These are phyloP conservation scores for Escallonia rubra DNA, from an alignment of 129 eudicot species.

Conservation along the genomic window DNA sequence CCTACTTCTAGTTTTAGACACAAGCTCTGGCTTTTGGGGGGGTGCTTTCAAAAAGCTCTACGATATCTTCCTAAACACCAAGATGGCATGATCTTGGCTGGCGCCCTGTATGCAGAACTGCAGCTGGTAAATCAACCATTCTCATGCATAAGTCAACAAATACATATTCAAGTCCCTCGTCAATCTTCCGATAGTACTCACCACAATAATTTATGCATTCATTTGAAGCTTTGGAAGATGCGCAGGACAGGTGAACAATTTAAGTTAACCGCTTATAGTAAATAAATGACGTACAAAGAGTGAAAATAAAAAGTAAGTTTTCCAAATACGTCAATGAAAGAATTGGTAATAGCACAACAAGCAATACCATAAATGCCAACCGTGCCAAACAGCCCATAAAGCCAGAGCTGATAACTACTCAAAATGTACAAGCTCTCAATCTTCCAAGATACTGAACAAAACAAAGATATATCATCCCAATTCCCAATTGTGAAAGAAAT, in stretches of 20 bases:
- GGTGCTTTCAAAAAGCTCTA: too few species aligned
- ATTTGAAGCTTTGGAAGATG: not conserved
- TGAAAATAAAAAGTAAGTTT: not conserved
- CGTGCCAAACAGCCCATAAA: conserved; percentile 15
- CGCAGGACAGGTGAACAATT: conserved; percentile 3
- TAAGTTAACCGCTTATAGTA: not conserved
- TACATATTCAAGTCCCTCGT: not conserved
- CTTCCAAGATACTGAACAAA: conserved; percentile 6
- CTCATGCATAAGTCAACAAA: not conserved
- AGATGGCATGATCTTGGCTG: not conserved
- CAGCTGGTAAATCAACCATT: not conserved
- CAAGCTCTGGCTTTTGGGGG: too few species aligned
- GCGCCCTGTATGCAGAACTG: not conserved
- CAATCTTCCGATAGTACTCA: not conserved
- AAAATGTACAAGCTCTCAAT: conserved; percentile 17
- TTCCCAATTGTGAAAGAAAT: conserved; percentile 3
- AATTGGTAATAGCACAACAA: not conserved
- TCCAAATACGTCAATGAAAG: not conserved
- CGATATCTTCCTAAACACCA: not conserved
- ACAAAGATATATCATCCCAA: not conserved
- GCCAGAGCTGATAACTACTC: conserved; percentile 19
- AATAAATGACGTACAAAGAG: not conserved
- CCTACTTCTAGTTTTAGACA: too few species aligned
- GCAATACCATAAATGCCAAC: conserved; percentile 19
- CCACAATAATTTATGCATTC: not conserved